Percentiles rank a stretch among this genome's conserved stretches.
Evolutionary conservation across 1,139 yeast species (phyloP).

Genomic region (Yamadazyma trypodendri): DNA sequence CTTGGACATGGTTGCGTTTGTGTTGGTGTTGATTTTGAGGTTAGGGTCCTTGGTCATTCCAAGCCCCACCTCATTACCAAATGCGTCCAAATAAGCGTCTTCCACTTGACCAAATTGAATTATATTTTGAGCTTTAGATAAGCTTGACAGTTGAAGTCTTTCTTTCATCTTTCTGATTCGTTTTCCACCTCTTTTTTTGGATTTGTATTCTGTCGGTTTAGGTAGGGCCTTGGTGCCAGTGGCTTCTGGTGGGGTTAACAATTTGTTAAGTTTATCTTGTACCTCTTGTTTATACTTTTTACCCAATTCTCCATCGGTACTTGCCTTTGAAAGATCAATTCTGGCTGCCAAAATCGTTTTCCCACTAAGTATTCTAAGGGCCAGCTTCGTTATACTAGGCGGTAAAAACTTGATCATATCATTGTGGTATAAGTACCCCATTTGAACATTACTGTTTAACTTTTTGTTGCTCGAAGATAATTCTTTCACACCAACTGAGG

Average conservation of each 20-base stretch:
- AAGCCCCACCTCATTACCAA: conserved; percentile 79
- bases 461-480: conserved; percentile 36
- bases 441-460: conserved; percentile 45
- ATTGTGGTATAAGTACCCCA: conserved; percentile 61
- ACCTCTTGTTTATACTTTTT: conserved; percentile 58
- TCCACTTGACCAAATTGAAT: conserved; percentile 80
- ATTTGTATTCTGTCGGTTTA: conserved; percentile 71
- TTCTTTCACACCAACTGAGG: conserved; percentile 71
- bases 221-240: conserved; percentile 75
- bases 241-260: conserved; percentile 76
- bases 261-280: conserved; percentile 60
- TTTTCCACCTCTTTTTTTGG: conserved; percentile 86
- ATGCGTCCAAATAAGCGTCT: conserved; percentile 58
- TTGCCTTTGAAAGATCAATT: conserved; percentile 55
- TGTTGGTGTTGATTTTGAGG: conserved; percentile 38
- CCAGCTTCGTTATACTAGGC: conserved; percentile 60
- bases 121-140: conserved; percentile 80
- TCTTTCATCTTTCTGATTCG: conserved; percentile 78
- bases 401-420: conserved; percentile 57
- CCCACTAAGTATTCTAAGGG: conserved; percentile 76
- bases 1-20: conserved; percentile 55
- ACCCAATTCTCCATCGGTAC: conserved; percentile 58
- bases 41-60: conserved; percentile 62
- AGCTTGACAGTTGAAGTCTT: conserved; percentile 75
- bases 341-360: conserved; percentile 83